phyloP scores from a whole-genome alignment of 371 early-diverging fungal genomes.

The Saksenaea vasiformis region DNA sequence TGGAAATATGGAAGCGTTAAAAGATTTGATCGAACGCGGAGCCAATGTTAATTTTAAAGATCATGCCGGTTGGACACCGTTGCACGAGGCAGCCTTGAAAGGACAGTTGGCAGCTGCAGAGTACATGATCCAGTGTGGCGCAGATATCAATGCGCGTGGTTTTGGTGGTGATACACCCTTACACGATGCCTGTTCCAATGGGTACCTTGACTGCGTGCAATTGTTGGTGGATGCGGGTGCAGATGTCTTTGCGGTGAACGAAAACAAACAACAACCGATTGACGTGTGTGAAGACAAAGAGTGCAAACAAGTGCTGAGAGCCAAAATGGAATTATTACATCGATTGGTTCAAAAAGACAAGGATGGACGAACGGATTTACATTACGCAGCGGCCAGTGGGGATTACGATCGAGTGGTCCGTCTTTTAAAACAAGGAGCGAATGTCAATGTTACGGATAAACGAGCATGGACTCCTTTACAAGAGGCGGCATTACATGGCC shows the following conservation, averaged over 20 bases:
- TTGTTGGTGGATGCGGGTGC: conserved; percentile 59
- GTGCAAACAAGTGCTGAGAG: conserved; percentile 23
- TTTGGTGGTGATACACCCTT: conserved; percentile 72
- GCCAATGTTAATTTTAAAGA: conserved; percentile 58
- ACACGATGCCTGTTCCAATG: conserved; percentile 80
- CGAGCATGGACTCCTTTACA: conserved; percentile 82
- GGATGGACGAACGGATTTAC: conserved; percentile 32
- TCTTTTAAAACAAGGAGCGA: conserved; percentile 66
- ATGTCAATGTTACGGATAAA: conserved; percentile 70
- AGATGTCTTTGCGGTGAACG: conserved; percentile 54
- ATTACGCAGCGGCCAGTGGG: conserved; percentile 29
- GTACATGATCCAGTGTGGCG: conserved; percentile 52
- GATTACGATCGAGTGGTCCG: conserved; percentile 19
- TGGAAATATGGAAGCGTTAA: conserved; percentile 47
- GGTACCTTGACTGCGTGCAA: conserved; percentile 58
- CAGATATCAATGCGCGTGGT: conserved; percentile 58
- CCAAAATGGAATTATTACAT: conserved; percentile 37
- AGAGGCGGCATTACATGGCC: conserved; percentile 75
- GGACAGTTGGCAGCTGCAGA: conserved; percentile 59
- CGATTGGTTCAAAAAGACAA: conserved; percentile 30
- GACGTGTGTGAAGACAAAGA: conserved; percentile 44
- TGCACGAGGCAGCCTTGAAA: conserved; percentile 65
- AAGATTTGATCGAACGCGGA: conserved; percentile 41
- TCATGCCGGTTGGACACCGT: conserved; percentile 64
- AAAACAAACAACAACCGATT: conserved; percentile 52